Evolutionary conservation across 352 stramenopile genomes (phyloP), one percentile per base, ranked within the genome.

Genomic region (Pythium aristosporum): DNA sequence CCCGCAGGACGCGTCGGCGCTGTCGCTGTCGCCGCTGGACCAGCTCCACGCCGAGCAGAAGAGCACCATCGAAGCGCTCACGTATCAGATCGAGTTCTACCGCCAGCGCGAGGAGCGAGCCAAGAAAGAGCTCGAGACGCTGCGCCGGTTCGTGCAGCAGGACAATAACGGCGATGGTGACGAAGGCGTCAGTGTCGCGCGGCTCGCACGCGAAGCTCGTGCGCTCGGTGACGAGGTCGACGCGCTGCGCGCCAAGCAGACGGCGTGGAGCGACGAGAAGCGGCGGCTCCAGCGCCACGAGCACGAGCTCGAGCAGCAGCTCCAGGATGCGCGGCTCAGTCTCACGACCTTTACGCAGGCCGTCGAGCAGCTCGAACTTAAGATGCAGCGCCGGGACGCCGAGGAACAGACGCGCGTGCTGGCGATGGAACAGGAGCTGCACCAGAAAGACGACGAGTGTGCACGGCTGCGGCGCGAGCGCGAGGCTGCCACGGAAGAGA

Each of bases 21-120:
- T 70, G 12, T 83, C 62, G 9, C 16, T 46, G 8, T 58, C 75
- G 9, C 82, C 86, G 55, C 52, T 90, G 57, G 83, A 92, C 67
- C 80, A 92, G 59, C 69, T 92, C 44, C 83, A 92, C 62, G 79
- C 83, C 50, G 83, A 92, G 56, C 83, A 92, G 63, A 89, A 88
- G 61, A 83, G 77, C 53, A 92, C 83, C n/a, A 92, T 92, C 71
- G 83, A 92, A 71, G 83, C 83, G 54, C 57, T 92, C 36, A 81
- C 75, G 12, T 85, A 77, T 57, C 83, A 92, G 61, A 80, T 92
- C 13, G 77, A 90, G 65, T 90, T 92, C 69, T 92, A 90, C 55
- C 80, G 83, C 23, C 79, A 90, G 49, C 79, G 80, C 20, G 83
- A 92, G 50, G 79, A 89, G 65, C 83, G 83, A 7, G 76, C 76